Percentiles rank a stretch among this genome's conserved stretches.
phyloP scores from a whole-genome alignment of 176 grass and related monocot species.

The Triticum timopheevii region DNA sequence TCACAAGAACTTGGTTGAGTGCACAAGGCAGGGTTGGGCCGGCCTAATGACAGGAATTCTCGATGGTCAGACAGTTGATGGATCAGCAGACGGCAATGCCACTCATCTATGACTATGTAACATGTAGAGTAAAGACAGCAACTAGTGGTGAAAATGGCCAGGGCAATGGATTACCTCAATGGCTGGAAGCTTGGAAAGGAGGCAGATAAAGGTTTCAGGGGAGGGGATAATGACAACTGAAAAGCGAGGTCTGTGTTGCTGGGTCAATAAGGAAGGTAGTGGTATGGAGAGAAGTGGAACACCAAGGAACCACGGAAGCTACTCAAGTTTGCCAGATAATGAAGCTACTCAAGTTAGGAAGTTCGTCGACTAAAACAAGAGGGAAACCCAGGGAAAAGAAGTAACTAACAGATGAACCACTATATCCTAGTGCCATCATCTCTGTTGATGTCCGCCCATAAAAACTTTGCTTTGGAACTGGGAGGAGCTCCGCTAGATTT shows the following conservation, averaged over 20 bases:
- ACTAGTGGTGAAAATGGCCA: not conserved
- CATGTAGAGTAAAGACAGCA: slow-evolving; percentile 4
- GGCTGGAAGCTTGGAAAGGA: not conserved
- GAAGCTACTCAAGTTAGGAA: slow-evolving; percentile 1
- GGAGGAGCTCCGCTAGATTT: not conserved
- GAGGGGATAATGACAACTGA: not conserved
- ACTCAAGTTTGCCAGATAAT: not conserved
- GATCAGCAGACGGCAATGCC: not conserved
- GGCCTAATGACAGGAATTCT: not conserved
- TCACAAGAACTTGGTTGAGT: slow-evolving; percentile 4
- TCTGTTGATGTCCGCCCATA: not conserved
- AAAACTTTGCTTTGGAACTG: slow-evolving; percentile 13
- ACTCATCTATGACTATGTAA: not conserved
- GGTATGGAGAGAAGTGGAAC: not conserved
- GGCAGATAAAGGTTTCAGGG: not conserved
- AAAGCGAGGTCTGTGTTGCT: not conserved
- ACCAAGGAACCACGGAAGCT: not conserved
- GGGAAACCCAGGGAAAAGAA: not conserved
- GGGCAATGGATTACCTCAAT: slow-evolving; percentile 12
- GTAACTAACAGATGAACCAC: not conserved
- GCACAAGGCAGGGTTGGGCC: not conserved
- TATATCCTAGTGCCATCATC: not conserved
- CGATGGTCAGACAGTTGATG: not conserved
- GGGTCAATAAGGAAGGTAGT: slow-evolving; percentile 4
- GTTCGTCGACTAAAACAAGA: not conserved